A percentile compares a stretch with the other conserved stretches of the same genome.
phyloP scores from a whole-genome alignment of 2,329 filamentous ascomycete genomes.

The Acrodontium crateriforme region DNA sequence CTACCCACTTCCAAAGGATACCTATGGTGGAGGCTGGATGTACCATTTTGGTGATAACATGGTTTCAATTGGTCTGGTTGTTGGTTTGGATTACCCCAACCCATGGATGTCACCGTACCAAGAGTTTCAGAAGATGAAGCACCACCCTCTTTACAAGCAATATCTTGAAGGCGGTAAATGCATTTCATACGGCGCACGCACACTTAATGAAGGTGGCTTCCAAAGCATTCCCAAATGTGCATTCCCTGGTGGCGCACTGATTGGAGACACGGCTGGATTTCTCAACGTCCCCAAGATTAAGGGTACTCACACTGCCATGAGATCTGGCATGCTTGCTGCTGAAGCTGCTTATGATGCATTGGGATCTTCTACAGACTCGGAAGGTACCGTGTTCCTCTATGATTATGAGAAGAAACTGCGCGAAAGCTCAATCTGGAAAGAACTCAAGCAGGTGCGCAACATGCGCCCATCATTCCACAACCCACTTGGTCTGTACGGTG shows the following conservation, averaged over 20 bases:
- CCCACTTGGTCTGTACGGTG: conserved; percentile 76
- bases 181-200: conserved; percentile 87
- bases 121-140: conserved; percentile 98
- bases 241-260: conserved; percentile 88
- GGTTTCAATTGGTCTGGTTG: conserved; percentile 80
- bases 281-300: conserved; percentile 98
- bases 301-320: conserved; percentile 95
- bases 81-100: conserved; percentile 89
- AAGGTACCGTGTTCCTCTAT: conserved; percentile 74
- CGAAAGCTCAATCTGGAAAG: conserved; percentile 79
- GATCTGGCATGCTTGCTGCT: conserved; percentile 89
- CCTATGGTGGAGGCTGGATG: conserved; percentile 97
- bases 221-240: conserved; percentile 95
- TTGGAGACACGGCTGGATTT: conserved; percentile 92
- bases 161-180: conserved; percentile 94
- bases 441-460: conserved; percentile 89
- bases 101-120: conserved; percentile 91
- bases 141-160: conserved; percentile 77
- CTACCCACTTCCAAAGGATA: conserved; percentile 74
- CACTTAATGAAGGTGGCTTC: conserved; percentile 87
- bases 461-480: conserved; percentile 92
- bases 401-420: conserved; percentile 86
- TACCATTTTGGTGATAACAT: conserved; percentile 98
- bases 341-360: conserved; percentile 79
- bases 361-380: conserved; percentile 32